Evolutionary conservation across 176 grass and related monocot genomes (phyloP), one percentile per base, ranked within the genome.

Genomic region (Bonia amplexicaulis): DNA sequence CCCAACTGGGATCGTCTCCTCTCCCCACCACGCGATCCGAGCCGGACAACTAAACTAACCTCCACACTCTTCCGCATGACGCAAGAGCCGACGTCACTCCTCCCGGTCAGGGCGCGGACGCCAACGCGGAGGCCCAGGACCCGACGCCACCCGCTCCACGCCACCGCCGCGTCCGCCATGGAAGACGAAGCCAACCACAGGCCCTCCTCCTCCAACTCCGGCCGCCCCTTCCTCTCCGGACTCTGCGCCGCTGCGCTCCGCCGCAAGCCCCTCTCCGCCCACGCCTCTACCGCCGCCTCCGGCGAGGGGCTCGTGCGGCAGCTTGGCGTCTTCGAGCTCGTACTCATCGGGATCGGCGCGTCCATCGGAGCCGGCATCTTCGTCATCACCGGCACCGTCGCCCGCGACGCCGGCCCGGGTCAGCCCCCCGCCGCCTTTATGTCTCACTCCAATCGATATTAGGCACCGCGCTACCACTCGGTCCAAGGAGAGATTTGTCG

Each of bases 351-450:
- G 44, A 96, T 99, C 71, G 93, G 93, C 20, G 96, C 96, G 29
- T 99, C 96, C 63, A 89, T 99, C 80, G 96, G 96, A 52, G 96
- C 93, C 42, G 96, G 93, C 26, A 99, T 99, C 69, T 99, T 96
- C 84, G 96, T 96, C 74, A 63, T 96, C 81, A 99, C 96, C 66
- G 96, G 96, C 17, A 99, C 96, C 49, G 93, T 99, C 39, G 96
- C 96, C 85, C 93, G 79, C 85, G 96, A 99, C 88, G 90, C 91
- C 25, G 96, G 96, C 31, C 96, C 96, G 29, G 96, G 93, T 99
- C 12, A 86, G 67, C 73, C 37, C 27, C 10, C 52, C 11, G 12
- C 29, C 40, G 48, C 47, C 33, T 77, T n/a, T 81, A 8, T 17
- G 13, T 40, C 58, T 62, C 61, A 0, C 44, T 59, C 1, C 10